A percentile compares a stretch with the other conserved stretches of the same genome.
Conservation (phyloP, 805 yeast genomes). For the Ogataea corticis region DNA sequence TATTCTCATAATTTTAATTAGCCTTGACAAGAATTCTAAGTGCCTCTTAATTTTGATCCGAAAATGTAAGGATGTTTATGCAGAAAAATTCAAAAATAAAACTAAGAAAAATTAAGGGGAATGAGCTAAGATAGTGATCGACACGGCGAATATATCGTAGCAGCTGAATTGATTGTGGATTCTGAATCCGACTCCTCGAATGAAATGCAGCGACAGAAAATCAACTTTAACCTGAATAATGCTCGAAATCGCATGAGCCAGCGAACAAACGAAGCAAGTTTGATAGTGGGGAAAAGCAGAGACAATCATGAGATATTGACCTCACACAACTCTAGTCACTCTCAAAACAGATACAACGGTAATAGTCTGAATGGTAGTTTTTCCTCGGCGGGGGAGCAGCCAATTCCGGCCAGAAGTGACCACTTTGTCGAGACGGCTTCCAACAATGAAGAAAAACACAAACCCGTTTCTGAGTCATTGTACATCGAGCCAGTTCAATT, state of each 20-base stretch:
- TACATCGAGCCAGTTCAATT: constrained; percentile 39
- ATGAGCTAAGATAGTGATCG: not conserved
- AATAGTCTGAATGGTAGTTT: not conserved
- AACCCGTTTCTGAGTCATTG: not conserved
- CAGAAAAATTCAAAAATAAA: not conserved
- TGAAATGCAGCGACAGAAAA: constrained; percentile 24
- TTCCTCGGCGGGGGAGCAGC: not conserved
- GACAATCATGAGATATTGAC: constrained; percentile 21
- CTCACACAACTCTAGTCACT: constrained; percentile 12
- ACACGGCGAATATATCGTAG: not conserved
- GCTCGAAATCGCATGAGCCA: constrained; percentile 32
- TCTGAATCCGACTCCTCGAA: not conserved
- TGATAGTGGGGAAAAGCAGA: constrained; percentile 31
- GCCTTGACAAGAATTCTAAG: too few relatives aligned
- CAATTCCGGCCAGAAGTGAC: not conserved
- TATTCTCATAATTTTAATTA: too few relatives aligned
- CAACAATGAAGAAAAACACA: not conserved
- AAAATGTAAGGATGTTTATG: not conserved
- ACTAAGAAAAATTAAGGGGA: not conserved
- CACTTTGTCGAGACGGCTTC: constrained; percentile 1
- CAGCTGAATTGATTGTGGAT: too few relatives aligned
- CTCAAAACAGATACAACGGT: constrained; percentile 1
- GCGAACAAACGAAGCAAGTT: constrained; percentile 35
- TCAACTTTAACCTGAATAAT: constrained; percentile 29
- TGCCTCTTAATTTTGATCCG: not conserved